Conservation (phyloP, 768 basidiomycete species). For the Cytidiella melzeri region DNA sequence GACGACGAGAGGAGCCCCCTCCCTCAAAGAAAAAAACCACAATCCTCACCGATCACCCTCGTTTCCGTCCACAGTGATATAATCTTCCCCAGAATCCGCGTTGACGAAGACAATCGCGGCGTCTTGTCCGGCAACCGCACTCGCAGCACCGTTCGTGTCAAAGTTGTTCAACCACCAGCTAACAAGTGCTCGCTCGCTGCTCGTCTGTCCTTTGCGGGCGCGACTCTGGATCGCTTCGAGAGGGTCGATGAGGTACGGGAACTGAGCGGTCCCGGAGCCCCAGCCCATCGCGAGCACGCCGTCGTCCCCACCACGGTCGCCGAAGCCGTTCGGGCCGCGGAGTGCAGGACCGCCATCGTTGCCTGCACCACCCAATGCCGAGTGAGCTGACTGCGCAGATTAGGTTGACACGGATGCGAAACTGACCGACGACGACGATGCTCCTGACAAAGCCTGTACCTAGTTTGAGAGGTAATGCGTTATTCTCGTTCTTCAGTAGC, state of each 20-base stretch:
- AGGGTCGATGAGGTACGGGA: conserved; percentile 78
- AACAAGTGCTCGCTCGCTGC: conserved; percentile 4
- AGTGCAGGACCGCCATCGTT: conserved; percentile 41
- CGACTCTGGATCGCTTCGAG: conserved; percentile 74
- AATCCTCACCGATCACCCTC: conserved; percentile 54
- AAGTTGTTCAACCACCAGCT: conserved; percentile 23
- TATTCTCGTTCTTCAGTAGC: conserved; percentile 64
- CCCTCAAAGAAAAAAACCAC: conserved; percentile 9
- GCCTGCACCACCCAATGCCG: conserved; percentile 33
- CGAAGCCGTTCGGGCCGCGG: conserved; percentile 43
- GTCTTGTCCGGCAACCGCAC: conserved; percentile 8
- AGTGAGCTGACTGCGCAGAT: neutral
- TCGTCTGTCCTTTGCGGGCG: conserved; percentile 46
- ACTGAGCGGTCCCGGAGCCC: conserved; percentile 62
- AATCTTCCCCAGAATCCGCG: conserved; percentile 80
- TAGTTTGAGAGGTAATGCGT: conserved; percentile 51
- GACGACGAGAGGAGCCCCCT: neutral
- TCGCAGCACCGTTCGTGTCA: conserved; percentile 17
- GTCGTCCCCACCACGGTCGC: conserved; percentile 33
- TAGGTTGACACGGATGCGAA: conserved; percentile 29
- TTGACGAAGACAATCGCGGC: conserved; percentile 66
- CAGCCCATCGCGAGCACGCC: conserved; percentile 89
- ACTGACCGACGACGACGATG: conserved; percentile 55
- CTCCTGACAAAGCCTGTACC: conserved; percentile 26
- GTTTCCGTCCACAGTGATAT: conserved; percentile 77